Percentiles rank a stretch among this genome's conserved stretches.
phyloP scores from a whole-genome alignment of 257 asterid genomes.

The Catharanthus roseus region DNA sequence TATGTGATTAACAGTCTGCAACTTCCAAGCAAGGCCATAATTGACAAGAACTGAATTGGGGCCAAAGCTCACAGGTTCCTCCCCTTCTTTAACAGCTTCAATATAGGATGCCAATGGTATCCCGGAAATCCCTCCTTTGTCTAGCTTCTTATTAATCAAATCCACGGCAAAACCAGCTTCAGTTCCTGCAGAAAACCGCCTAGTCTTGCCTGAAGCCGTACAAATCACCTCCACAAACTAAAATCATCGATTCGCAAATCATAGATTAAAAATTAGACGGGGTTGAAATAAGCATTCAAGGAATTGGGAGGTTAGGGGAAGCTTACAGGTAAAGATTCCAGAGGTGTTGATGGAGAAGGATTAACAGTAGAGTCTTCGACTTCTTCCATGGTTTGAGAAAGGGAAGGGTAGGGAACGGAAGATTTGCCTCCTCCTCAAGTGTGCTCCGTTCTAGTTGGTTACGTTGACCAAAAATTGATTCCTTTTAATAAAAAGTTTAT shows the following conservation, averaged over 20 bases:
- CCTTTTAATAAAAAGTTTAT: too few relatives aligned
- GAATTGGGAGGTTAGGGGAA: not conserved
- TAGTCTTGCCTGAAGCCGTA: conserved; percentile 58
- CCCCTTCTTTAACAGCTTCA: conserved; percentile 81
- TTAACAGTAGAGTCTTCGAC: not conserved
- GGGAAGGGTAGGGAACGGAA: not conserved
- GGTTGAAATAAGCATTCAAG: not conserved
- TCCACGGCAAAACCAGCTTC: conserved; percentile 67
- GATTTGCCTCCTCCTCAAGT: not conserved
- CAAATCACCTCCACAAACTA: conserved; percentile 82
- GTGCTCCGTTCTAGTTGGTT: not conserved
- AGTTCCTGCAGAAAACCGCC: conserved; percentile 79
- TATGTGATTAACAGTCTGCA: conserved; percentile 51
- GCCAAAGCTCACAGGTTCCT: conserved; percentile 75
- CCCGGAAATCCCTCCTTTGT: conserved; percentile 14
- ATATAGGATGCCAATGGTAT: conserved; percentile 45
- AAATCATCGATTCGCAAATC: not conserved
- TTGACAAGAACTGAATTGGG: conserved; percentile 60
- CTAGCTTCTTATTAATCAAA: conserved; percentile 57
- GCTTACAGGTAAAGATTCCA: conserved; percentile 13
- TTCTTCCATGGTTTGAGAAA: conserved; percentile 5
- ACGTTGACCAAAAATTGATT: not conserved
- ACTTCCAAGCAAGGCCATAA: conserved; percentile 67
- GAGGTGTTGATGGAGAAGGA: conserved; percentile 1
- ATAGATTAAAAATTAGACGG: not conserved